These are phyloP conservation scores for Rubroboletus satanas DNA, from an alignment of 768 basidiomycete species.

Conservation along the genomic window DNA sequence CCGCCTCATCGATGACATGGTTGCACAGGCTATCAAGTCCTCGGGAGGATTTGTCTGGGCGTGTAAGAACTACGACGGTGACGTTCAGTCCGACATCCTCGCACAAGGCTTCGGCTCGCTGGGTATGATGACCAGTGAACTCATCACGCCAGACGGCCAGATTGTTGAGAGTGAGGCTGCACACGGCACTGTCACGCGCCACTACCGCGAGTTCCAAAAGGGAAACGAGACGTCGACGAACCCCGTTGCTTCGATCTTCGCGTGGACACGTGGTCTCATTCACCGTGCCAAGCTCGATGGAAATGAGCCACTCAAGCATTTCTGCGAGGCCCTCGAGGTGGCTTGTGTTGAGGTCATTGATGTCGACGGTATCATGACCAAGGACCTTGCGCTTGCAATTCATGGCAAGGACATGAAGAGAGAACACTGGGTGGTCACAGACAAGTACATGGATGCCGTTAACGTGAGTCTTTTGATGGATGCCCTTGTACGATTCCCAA, in stretches of 20 bases:
- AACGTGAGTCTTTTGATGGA: conserved; percentile 52
- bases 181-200: conserved; percentile 94
- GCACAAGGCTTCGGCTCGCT: conserved; percentile 96
- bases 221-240: conserved; percentile 98
- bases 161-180: conserved; percentile 95
- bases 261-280: conserved; percentile 93
- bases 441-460: conserved; percentile 90
- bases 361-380: conserved; percentile 89
- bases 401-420: conserved; percentile 88
- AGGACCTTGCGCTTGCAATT: conserved; percentile 93
- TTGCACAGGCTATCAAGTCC: conserved; percentile 96
- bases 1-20: conserved; percentile 97
- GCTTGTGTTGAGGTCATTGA: conserved; percentile 93
- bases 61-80: conserved; percentile 78
- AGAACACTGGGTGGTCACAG: conserved; percentile 95
- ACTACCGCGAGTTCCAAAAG: conserved; percentile 97
- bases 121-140: conserved; percentile 98
- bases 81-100: conserved; percentile 88
- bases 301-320: conserved; percentile 68
- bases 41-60: conserved; percentile 87
- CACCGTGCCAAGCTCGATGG: conserved; percentile 91
- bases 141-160: conserved; percentile 91
- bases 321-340: conserved; percentile 76
- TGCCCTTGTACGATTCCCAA: neutral
- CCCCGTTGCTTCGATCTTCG: conserved; percentile 97